These are phyloP conservation scores for Quercus ilex DNA, from an alignment of 306 rosid genomes.

Conservation along the genomic window DNA sequence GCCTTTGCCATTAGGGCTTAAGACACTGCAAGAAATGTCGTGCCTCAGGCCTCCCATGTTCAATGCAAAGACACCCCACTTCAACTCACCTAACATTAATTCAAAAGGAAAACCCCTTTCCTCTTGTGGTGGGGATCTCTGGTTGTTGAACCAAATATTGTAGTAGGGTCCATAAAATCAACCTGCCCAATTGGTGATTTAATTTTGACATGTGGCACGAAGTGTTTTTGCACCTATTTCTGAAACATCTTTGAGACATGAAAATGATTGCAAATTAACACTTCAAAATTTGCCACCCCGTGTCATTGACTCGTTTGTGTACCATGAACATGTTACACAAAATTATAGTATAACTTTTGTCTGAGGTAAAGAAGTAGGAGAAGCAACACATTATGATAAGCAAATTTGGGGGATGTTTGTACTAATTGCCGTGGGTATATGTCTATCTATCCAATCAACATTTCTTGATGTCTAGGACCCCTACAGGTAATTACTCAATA, in stretches of 20 bases:
- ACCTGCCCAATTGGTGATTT: not conserved
- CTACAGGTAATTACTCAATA: no score
- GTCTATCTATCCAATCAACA: no score
- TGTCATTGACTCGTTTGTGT: not conserved
- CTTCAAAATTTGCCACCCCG: not conserved
- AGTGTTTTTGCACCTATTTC: not conserved
- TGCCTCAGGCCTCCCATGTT: not conserved
- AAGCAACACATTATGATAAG: not conserved
- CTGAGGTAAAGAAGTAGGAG: not conserved
- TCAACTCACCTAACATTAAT: slow-evolving; percentile 3
- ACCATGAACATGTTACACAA: not conserved
- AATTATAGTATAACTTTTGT: not conserved
- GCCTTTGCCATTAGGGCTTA: no score
- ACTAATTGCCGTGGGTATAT: no score
- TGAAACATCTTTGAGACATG: not conserved
- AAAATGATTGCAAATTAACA: not conserved
- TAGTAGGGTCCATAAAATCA: slow-evolving; percentile 1
- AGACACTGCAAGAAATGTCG: not conserved
- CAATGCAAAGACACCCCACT: slow-evolving; percentile 27
- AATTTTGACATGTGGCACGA: slow-evolving; percentile 9
- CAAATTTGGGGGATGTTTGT: no score
- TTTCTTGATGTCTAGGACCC: no score
- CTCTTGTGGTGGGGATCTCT: slow-evolving; percentile 1
- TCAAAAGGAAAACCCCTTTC: slow-evolving; percentile 1
- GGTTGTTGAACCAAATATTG: not conserved